Percentiles rank a stretch among this genome's conserved stretches.
Conservation (phyloP, 1,284 basidiomycete species). For the Tilletia walkeri region DNA sequence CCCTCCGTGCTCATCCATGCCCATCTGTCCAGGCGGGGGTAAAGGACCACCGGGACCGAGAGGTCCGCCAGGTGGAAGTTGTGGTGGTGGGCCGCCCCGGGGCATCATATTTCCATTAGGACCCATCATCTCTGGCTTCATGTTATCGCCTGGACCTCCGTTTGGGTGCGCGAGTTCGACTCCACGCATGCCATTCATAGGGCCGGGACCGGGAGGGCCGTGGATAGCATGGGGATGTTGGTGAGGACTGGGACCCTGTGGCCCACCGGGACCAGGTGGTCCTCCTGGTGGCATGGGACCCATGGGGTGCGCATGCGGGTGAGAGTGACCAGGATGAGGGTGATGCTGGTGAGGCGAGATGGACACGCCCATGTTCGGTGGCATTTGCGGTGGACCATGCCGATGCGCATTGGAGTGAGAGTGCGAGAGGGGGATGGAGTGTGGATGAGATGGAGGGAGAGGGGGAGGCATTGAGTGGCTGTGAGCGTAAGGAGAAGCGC, state of each 20-base stretch:
- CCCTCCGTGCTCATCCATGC: background rate
- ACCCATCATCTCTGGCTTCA: background rate
- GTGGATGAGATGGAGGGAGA: constrained; percentile 1
- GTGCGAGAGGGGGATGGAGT: background rate
- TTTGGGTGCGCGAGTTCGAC: background rate
- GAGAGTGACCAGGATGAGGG: background rate
- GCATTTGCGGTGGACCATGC: background rate
- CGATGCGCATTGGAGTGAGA: background rate
- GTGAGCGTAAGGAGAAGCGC: constrained; percentile 3
- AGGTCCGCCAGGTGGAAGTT: background rate
- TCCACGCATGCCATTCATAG: constrained; percentile 5
- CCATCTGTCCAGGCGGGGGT: background rate
- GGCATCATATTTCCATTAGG: background rate
- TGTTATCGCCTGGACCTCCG: background rate
- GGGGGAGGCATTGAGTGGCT: constrained; percentile 11
- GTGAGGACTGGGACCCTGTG: constrained; percentile 9
- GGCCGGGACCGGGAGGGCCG: background rate
- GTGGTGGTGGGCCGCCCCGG: background rate
- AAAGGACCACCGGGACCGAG: background rate
- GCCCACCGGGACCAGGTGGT: background rate
- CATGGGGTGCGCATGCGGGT: constrained; percentile 10
- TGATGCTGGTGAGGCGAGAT: constrained; percentile 16
- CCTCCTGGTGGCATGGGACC: constrained; percentile 12
- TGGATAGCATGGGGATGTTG: constrained; percentile 11
- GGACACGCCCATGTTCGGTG: background rate